phyloP scores from a whole-genome alignment of 2,329 filamentous ascomycete genomes.

The Rhinocladiella similis region DNA sequence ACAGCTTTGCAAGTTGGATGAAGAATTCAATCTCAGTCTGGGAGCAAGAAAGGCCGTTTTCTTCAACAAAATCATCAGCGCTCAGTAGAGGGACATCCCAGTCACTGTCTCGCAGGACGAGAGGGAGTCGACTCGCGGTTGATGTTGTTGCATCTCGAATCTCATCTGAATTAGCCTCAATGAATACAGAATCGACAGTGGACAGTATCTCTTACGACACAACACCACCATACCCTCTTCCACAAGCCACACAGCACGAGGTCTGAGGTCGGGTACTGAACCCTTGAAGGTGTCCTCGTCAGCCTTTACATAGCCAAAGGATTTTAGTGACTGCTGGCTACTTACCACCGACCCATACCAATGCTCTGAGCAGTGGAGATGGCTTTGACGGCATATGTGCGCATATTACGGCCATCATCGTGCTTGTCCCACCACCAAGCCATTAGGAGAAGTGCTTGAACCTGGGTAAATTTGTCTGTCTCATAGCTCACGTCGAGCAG shows the following conservation, averaged over 20 bases:
- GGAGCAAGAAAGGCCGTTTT: no score
- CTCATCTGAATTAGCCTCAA: no score
- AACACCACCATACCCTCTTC: not conserved
- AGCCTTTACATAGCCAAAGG: no score
- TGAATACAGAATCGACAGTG: no score
- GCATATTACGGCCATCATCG: not conserved
- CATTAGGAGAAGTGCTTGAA: not conserved
- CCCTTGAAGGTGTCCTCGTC: not conserved
- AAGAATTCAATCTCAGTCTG: no score
- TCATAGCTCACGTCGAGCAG: not conserved
- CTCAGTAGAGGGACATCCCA: no score
- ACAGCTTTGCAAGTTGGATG: no score
- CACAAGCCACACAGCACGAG: not conserved
- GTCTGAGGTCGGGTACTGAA: not conserved
- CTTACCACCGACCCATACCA: not conserved
- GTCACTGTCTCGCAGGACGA: no score
- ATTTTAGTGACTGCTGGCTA: not conserved
- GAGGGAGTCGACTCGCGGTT: no score
- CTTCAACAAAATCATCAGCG: no score
- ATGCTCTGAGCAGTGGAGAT: not conserved
- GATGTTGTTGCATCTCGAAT: no score
- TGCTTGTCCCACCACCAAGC: not conserved
- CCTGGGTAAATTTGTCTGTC: not conserved
- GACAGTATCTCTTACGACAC: not conserved
- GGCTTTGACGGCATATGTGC: not conserved